Conservation (phyloP, 345 rosid genomes). For the Eucalyptus lansdowneana region DNA sequence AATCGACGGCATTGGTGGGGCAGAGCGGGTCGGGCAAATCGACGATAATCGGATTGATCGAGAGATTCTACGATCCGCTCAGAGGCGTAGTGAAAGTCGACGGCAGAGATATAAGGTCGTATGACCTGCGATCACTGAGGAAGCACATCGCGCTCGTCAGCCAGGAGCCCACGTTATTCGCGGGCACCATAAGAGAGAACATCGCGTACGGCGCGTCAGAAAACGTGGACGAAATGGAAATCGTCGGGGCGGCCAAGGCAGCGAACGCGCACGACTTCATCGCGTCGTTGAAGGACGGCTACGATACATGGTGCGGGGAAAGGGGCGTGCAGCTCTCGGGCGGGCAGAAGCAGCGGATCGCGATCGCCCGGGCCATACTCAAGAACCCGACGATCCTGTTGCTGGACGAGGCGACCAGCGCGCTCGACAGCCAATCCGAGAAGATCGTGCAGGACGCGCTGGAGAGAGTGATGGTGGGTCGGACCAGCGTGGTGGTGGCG, state of each 20-base stretch:
- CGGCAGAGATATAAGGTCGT: conserved; percentile 34
- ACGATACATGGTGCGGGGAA: conserved; percentile 53
- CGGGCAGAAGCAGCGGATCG: conserved; percentile 66
- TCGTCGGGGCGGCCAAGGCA: conserved; percentile 36
- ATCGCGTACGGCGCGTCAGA: conserved; percentile 34
- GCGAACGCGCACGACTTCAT: conserved; percentile 74
- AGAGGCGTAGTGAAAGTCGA: conserved; percentile 43
- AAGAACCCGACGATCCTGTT: conserved; percentile 38
- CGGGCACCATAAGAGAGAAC: conserved; percentile 54
- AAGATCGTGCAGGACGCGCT: conserved; percentile 56
- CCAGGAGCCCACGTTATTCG: conserved; percentile 61
- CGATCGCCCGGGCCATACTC: conserved; percentile 50
- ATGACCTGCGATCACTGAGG: conserved; percentile 40
- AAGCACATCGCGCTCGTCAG: conserved; percentile 63
- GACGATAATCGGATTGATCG: conserved; percentile 49
- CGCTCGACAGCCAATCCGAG: conserved; percentile 54
- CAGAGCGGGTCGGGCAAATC: conserved; percentile 83
- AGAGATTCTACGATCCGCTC: conserved; percentile 56
- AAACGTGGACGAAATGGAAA: conserved; percentile 24
- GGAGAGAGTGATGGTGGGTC: conserved; percentile 54
- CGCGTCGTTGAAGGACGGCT: conserved; percentile 31
- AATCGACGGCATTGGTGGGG: conserved; percentile 69
- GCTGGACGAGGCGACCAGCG: conserved; percentile 67
- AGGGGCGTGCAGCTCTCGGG: conserved; percentile 58
- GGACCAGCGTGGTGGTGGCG: conserved; percentile 68